Percentiles rank a stretch among this genome's conserved stretches.
Conservation (phyloP, 2,329 filamentous ascomycete genomes). For the Blumeriella jaapii region DNA sequence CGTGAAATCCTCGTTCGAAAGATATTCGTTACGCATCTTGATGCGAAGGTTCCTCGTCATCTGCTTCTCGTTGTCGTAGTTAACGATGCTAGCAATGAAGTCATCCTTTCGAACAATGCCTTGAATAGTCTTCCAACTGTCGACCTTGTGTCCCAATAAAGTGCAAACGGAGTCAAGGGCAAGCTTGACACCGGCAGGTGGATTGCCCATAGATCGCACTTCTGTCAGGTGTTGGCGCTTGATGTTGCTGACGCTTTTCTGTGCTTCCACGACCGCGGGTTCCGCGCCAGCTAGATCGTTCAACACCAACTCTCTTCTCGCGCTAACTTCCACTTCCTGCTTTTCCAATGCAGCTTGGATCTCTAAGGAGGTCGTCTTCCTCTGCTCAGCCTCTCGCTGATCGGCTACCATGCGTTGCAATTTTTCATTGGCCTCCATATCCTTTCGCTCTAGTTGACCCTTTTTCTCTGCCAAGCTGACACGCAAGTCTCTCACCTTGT, state of each 20-base stretch:
- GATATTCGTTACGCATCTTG: conserved; percentile 87
- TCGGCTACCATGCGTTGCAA: conserved; percentile 94
- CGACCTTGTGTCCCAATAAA: conserved; percentile 77
- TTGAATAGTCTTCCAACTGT: conserved; percentile 86
- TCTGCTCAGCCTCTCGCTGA: conserved; percentile 85
- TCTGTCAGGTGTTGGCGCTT: conserved; percentile 95
- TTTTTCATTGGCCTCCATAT: conserved; percentile 93
- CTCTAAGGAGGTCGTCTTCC: conserved; percentile 77
- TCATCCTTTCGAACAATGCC: conserved; percentile 83
- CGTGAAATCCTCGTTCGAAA: conserved; percentile 90
- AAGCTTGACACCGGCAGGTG: conserved; percentile 79
- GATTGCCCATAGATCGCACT: conserved; percentile 92
- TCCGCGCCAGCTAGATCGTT: conserved; percentile 83
- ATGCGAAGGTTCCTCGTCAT: conserved; percentile 76
- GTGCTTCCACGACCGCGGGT: conserved; percentile 83
- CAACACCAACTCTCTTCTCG: conserved; percentile 72
- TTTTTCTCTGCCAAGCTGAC: conserved; percentile 91
- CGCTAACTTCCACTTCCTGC: conserved; percentile 79
- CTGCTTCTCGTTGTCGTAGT: conserved; percentile 88
- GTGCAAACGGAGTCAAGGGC: conserved; percentile 96
- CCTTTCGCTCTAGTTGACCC: conserved; percentile 82
- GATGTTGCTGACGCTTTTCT: conserved; percentile 96
- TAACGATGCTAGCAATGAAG: conserved; percentile 95
- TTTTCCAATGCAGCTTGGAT: conserved; percentile 79
- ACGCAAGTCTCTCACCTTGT: conserved; percentile 89